Evolutionary conservation across 176 grass and related monocot species (phyloP).

Genomic region (Aegilops sharonensis): DNA sequence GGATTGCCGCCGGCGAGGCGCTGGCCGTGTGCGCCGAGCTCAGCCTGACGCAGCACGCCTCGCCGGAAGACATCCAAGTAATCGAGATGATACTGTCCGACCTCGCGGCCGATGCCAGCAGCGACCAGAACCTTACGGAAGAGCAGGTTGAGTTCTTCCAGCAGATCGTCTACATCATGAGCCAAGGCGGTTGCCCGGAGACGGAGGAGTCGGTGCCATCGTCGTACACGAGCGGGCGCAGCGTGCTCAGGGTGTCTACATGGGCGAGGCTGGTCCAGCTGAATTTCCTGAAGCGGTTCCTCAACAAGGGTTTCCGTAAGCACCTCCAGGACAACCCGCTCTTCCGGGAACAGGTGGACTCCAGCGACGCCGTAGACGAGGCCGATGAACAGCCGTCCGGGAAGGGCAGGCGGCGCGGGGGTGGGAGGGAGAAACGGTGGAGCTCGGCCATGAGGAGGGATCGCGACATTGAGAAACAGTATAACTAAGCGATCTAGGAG

Average conservation of each 20-base stretch:
- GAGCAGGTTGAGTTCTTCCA: conserved; percentile 22
- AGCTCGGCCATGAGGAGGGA: background rate
- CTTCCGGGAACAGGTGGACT: background rate
- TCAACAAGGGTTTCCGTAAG: conserved; percentile 19
- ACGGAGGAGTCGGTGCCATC: background rate
- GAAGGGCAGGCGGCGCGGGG: background rate
- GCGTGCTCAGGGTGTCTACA: background rate
- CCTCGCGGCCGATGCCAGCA: background rate
- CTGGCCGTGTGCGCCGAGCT: conserved; percentile 29
- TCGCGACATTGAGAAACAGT: background rate
- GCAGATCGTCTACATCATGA: background rate
- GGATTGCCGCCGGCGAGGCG: conserved; percentile 25
- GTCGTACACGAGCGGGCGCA: background rate
- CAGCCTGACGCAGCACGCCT: background rate
- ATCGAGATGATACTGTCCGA: background rate
- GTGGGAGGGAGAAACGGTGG: conserved; percentile 3
- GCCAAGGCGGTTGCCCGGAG: background rate
- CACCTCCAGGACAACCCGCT: background rate
- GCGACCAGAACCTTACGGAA: background rate
- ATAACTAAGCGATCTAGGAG: too few relatives aligned
- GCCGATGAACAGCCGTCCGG: background rate
- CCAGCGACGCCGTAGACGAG: background rate
- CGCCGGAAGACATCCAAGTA: conserved; percentile 21
- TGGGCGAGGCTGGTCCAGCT: conserved; percentile 30
- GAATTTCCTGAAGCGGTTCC: conserved; percentile 25